Conservation (phyloP, 1,139 yeast species). For the Magnusiomyces fungicola region DNA sequence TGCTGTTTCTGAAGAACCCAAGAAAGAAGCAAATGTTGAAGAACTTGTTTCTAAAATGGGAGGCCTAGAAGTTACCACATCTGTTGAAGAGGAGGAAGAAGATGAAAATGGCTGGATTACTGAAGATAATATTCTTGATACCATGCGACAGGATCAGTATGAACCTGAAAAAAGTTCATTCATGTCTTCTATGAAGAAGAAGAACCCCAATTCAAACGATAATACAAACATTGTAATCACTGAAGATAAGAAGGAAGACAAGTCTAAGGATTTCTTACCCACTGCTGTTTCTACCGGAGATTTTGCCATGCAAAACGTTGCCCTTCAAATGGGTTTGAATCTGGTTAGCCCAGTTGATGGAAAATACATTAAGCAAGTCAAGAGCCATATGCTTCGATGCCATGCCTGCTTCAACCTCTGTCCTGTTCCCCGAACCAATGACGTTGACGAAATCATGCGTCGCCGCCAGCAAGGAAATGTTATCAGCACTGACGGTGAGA, state of each 20-base stretch:
- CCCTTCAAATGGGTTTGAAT: conserved; percentile 82
- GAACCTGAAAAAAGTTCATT: conserved; percentile 30
- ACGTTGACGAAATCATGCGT: conserved; percentile 4
- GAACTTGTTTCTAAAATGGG: conserved; percentile 8
- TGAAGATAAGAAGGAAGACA: conserved; percentile 15
- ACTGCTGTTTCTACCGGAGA: conserved; percentile 93
- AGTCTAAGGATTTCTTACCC: conserved; percentile 38
- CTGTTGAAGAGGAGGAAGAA: conserved; percentile 42
- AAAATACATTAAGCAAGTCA: conserved; percentile 70
- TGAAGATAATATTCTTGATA: conserved; percentile 69
- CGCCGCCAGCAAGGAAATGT: conserved; percentile 8
- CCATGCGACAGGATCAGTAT: conserved; percentile 55
- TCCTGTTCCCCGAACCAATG: conserved; percentile 52
- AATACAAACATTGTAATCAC: conserved; percentile 16
- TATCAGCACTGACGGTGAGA: conserved; percentile 43
- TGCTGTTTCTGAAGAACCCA: conserved; percentile 1
- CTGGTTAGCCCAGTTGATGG: conserved; percentile 84
- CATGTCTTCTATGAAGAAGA: conserved; percentile 31
- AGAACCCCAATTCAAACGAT: conserved; percentile 15
- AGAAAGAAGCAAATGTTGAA: background rate
- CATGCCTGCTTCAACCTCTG: conserved; percentile 89
- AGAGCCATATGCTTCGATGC: conserved; percentile 92
- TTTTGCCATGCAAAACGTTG: conserved; percentile 94
- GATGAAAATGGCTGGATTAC: conserved; percentile 91
- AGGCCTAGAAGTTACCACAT: conserved; percentile 12